Base-by-base conservation (phyloP, 768 basidiomycete species). In the Russula compacta region DNA sequence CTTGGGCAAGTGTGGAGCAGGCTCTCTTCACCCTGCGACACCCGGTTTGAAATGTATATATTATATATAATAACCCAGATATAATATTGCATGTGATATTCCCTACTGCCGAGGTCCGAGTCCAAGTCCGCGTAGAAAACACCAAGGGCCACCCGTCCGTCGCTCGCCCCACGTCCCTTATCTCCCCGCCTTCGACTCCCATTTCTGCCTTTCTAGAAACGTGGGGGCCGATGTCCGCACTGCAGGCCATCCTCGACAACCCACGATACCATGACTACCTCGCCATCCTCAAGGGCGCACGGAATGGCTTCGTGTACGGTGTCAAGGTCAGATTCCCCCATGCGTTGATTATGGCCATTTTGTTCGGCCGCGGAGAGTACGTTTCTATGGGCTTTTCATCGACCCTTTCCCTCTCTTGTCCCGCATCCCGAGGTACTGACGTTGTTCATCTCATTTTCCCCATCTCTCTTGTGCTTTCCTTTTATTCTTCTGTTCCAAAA, bases 301-400 rank as follows among this genome's bases (percentile, higher is more conserved):
- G 92, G 44, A 93, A 93, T 70, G 92, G 92, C 5, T 81, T 92
- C 61, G 88, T 93, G 9, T 94, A 93, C 67, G 92, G 92, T 40
- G 88, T 87, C 67, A 92, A 93, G 75, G 87, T 95, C 64, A 78
- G 93, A 46, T 95, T 95, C 68, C 95, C 95, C 42, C 95, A 98
- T 80, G 95, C 95, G 1, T 77, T 98, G 33, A 87, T 98, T 53
- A 98, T 98, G 95, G 89, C 93, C 24, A 82, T 97, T 62, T 77
- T 98, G 44, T 98, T 98, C 69, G 92, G 93, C 36, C 82, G 87
- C 51, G 93, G 93, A 76, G 83, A 89, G 92, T 97, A 67, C 72
- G 92, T 83, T 32, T 63, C 63, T 39, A 42, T 44, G 51, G 38
- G 8, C 1, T 10, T 43, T 40, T 24, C 38, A 4, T 35, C 33